Base-by-base conservation (phyloP, 1,284 basidiomycete genomes). In the Gymnopus androsaceus region DNA sequence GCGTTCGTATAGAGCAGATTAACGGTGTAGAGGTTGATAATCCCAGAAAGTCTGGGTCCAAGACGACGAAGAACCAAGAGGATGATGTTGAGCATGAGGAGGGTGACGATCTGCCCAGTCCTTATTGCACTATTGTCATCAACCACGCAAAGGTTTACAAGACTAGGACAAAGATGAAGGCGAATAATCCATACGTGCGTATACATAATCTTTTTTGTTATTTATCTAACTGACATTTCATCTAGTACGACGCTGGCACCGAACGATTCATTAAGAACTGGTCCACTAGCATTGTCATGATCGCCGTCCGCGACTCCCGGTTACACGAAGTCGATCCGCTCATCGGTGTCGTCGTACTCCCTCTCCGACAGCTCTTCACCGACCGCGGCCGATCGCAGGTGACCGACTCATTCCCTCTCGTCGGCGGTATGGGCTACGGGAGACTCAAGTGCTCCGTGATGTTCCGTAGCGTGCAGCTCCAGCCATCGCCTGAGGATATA, bases 181-280 rank as follows among this genome's bases (percentile, higher is more conserved):
- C 77, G 11, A 83, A 79, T 56, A 87, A 88, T 71, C 89, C 88
- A 5, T 92, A 86, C 73, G 78, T 78, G 56, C 62, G 74, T 68
- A 30, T 49, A 41, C 17, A 42, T n/a, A 30, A 34, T 4, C 15
- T n/a, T 17, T n/a, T 3, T 14, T 23, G 34, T 21, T 36, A 14
- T 8, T 44, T 17, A 8, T 57, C 33, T 23, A 11, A 37, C n/a
- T 38, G 14, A 21, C 15, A 38, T 30, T 11, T 25, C 14, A 73
- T 3, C 61, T 79, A 67, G 78, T 90, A 84, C 66, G 80, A 86
- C 61, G 88, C 89, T 1, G 81, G 84, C 1, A 87, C 85, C 12
- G 89, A 93, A 70, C 73, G 82, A 33, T 91, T 92, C 67, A 73
- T 92, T 42, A 78, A 85, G 27, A 84, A 92, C 67, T 91, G 84